These are phyloP conservation scores for Lodderomyces oxycetoniae DNA, from an alignment of 1,139 yeast species.

Conservation along the genomic window DNA sequence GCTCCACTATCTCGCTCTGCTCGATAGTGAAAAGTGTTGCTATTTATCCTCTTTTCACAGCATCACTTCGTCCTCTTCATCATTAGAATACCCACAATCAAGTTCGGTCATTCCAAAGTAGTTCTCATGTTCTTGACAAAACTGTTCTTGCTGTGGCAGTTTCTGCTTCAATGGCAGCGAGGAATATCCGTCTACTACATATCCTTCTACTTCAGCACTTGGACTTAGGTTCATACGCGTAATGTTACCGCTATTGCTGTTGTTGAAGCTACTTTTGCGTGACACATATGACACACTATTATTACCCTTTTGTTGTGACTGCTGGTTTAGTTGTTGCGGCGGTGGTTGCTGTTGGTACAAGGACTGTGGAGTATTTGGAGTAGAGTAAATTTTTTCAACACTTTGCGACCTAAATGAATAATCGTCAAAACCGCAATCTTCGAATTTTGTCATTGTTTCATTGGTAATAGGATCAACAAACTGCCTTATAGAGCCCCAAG, in stretches of 20 bases:
- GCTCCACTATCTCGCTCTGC: too few species aligned
- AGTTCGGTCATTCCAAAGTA: constrained; percentile 30
- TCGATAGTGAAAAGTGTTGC: too few species aligned
- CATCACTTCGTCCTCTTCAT: constrained; percentile 12
- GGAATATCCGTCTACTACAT: constrained; percentile 37
- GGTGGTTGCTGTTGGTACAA: constrained; percentile 14
- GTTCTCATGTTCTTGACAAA: constrained; percentile 35
- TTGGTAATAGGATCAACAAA: constrained; percentile 30
- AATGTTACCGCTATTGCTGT: not conserved
- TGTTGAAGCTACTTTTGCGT: constrained; percentile 7
- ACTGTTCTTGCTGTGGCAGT: constrained; percentile 12
- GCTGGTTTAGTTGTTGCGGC: constrained; percentile 3
- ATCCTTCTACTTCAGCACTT: constrained; percentile 37
- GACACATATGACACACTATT: constrained; percentile 3
- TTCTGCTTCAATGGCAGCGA: constrained; percentile 11
- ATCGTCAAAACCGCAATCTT: constrained; percentile 40
- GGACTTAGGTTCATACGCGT: constrained; percentile 26
- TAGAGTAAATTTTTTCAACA: constrained; percentile 14
- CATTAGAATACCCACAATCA: constrained; percentile 7
- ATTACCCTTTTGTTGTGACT: not conserved
- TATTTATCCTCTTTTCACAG: too few species aligned
- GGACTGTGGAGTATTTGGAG: constrained; percentile 33
- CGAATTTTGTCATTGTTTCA: constrained; percentile 38
- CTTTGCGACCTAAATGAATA: constrained; percentile 22
- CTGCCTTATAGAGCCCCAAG: constrained; percentile 50